Evolutionary conservation across 495 filamentous ascomycete species (phyloP), one percentile per base, ranked within the genome.

Genomic region (Podospora pseudopauciseta): DNA sequence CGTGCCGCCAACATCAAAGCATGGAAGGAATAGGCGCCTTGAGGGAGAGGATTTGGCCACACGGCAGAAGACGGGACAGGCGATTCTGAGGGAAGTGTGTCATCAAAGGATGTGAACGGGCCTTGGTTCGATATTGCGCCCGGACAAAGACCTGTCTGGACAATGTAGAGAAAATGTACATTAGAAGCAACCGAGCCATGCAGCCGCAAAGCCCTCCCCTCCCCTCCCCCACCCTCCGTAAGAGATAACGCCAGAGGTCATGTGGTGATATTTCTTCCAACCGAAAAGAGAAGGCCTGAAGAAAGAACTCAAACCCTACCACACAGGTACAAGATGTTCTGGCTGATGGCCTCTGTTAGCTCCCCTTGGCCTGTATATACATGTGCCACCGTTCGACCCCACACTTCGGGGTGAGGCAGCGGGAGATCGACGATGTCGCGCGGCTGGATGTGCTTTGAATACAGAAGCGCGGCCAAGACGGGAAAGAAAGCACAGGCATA

Each of bases 361-460:
- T 80, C 79, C 15, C 76, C 80, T 61, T 79, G 74, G 6, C 85
- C 83, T 0, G 81, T 86, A 69, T 88, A 87, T 55, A 83, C 77
- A 69, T 84, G 82, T 13, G 75, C 75, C 20, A 86, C 77, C 1
- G 83, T 85, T 60, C 82, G 77, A 0, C 65, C 63, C 86, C 86
- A 88, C 9, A 74, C 80, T 60, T 85, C 79, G 0, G 86, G 86
- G 59, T 82, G 79, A 15, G 85, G 86, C 63, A 88, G 56, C 0
- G 86, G 86, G 11, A 88, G 76, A 60, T 88, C 84, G 49, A 88
- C 75, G 1, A 81, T 74, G 65, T 88, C 86, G 30, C 82, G 80
- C 28, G 78, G 79, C 44, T 74, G 74, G 19, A 88, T 77, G 71
- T 83, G 80, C 26, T 81, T 80, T 1, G 82, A 84, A 34, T 80